phyloP scores from a whole-genome alignment of 108 stramenopile species.

The Aurantiochytrium sp. region DNA sequence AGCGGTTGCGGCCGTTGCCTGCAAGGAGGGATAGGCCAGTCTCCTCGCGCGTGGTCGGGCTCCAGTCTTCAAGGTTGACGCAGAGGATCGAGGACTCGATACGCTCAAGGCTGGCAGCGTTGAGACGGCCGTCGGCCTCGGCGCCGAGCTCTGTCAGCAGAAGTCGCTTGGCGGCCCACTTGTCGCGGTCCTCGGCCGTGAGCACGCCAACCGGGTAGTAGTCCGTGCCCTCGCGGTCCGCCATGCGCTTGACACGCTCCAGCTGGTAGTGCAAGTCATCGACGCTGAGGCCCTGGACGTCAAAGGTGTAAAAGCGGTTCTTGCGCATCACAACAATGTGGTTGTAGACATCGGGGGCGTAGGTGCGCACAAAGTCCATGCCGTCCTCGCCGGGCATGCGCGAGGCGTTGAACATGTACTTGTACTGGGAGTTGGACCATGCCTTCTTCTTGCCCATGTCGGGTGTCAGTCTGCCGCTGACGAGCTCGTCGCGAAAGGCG shows the following conservation, averaged over 20 bases:
- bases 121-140: not conserved
- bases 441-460: conserved; percentile 36
- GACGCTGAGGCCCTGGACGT: conserved; percentile 18
- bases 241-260: conserved; percentile 25
- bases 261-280: conserved; percentile 32
- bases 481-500: conserved; percentile 27
- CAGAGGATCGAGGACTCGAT: conserved; percentile 27
- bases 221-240: conserved; percentile 8
- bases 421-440: conserved; percentile 39
- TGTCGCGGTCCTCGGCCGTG: conserved; percentile 30
- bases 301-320: conserved; percentile 36
- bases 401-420: conserved; percentile 43
- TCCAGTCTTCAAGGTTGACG: conserved; percentile 26
- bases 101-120: conserved; percentile 29
- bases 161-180: conserved; percentile 32
- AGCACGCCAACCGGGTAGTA: conserved; percentile 26
- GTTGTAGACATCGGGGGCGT: conserved; percentile 34
- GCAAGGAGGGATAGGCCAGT: conserved; percentile 29
- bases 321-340: conserved; percentile 35
- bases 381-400: conserved; percentile 26
- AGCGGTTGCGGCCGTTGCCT: conserved; percentile 38
- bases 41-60: conserved; percentile 25
- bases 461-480: conserved; percentile 27
- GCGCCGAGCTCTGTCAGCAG: conserved; percentile 29
- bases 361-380: conserved; percentile 26